These are phyloP conservation scores for Stylosanthes scabra DNA, from an alignment of 331 rosid genomes.

Conservation along the genomic window DNA sequence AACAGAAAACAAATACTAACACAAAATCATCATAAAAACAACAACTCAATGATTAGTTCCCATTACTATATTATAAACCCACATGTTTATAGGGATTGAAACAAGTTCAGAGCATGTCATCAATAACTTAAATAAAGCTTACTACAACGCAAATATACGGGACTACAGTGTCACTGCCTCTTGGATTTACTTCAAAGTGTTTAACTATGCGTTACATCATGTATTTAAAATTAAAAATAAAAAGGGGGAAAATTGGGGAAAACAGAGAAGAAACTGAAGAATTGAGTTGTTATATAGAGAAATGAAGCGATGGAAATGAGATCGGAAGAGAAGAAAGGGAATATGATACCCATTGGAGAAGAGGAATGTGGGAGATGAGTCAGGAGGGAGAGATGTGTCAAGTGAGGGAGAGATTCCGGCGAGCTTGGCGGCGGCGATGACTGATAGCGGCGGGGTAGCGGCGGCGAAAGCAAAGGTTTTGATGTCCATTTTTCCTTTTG, in stretches of 20 bases:
- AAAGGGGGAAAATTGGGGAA: background rate
- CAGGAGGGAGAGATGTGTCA: constrained; percentile 64
- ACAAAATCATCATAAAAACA: background rate
- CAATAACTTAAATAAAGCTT: background rate
- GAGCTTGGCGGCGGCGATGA: constrained; percentile 73
- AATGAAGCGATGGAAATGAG: background rate
- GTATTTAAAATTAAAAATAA: background rate
- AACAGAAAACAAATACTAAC: background rate
- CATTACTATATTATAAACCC: constrained; percentile 2
- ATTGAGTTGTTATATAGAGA: background rate
- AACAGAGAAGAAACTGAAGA: background rate
- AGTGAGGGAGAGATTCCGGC: constrained; percentile 53
- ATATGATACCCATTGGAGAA: constrained; percentile 72
- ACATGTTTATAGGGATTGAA: too few species aligned
- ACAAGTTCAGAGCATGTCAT: background rate
- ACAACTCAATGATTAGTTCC: background rate
- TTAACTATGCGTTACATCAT: background rate
- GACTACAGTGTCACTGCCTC: background rate
- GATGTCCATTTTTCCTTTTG: constrained; percentile 51
- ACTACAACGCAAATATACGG: background rate
- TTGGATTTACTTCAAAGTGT: background rate
- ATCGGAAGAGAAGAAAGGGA: background rate
- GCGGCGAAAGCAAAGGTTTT: constrained; percentile 62
- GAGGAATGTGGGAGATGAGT: constrained; percentile 56
- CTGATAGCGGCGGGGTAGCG: constrained; percentile 69